Percentiles rank a stretch among this genome's conserved stretches.
Evolutionary conservation across 345 rosid genomes (phyloP).

Genomic region (Citrus mangshanensis): DNA sequence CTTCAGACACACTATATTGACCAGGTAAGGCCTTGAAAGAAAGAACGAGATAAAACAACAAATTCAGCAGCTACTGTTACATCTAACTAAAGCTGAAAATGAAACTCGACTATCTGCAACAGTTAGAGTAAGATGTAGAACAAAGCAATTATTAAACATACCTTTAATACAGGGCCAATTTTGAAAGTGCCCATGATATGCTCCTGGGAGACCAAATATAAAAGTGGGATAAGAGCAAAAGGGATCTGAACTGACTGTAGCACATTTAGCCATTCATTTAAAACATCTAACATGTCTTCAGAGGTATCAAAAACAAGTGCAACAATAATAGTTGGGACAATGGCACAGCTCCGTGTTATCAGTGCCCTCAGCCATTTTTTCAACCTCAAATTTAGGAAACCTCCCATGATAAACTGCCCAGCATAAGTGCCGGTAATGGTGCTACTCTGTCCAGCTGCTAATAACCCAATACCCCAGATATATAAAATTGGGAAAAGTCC

Average conservation of each 20-base stretch:
- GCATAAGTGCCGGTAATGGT: slow-evolving; percentile 93
- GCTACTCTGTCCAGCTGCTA: slow-evolving; percentile 97
- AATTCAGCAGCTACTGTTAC: background rate
- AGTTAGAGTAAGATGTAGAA: background rate
- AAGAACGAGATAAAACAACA: background rate
- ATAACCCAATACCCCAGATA: slow-evolving; percentile 86
- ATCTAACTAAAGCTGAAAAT: background rate
- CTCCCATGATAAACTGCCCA: slow-evolving; percentile 97
- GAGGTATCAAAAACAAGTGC: slow-evolving; percentile 75
- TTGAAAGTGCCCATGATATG: slow-evolving; percentile 80
- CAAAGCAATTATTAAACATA: slow-evolving; percentile 21
- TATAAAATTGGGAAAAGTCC: slow-evolving; percentile 84
- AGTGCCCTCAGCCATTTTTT: slow-evolving; percentile 93
- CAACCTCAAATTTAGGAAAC: slow-evolving; percentile 78
- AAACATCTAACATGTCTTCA: slow-evolving; percentile 62
- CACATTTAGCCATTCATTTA: slow-evolving; percentile 90
- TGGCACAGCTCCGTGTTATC: slow-evolving; percentile 86
- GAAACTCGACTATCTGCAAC: background rate
- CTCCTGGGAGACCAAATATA: slow-evolving; percentile 82
- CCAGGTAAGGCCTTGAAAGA: background rate
- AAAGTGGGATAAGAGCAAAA: slow-evolving; percentile 83
- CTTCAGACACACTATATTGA: background rate
- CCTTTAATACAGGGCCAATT: slow-evolving; percentile 71
- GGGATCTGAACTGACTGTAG: slow-evolving; percentile 90
- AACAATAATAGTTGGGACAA: slow-evolving; percentile 76